A percentile compares a stretch with the other conserved stretches of the same genome.
Evolutionary conservation across 768 basidiomycete species (phyloP).

Genomic region (Boletus sp.): DNA sequence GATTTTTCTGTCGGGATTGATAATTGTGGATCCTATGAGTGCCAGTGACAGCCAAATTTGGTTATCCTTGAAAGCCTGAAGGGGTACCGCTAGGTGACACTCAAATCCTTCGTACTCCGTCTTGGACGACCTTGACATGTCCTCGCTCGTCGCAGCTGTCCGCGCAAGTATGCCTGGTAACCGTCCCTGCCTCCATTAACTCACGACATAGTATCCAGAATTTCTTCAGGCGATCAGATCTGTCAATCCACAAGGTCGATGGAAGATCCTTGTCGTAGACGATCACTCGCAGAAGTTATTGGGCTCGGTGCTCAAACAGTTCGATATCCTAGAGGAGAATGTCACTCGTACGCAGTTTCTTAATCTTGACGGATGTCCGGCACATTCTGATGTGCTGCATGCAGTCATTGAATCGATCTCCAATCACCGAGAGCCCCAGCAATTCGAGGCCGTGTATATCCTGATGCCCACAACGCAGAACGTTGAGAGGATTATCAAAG

Average conservation of each 20-base stretch:
- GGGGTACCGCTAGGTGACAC: background rate
- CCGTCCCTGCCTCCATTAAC: background rate
- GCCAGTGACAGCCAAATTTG: conserved; percentile 17
- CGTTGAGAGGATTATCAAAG: conserved; percentile 84
- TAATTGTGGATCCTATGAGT: background rate
- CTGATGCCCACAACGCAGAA: conserved; percentile 95
- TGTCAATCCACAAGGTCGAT: conserved; percentile 80
- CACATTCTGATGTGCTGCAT: conserved; percentile 8
- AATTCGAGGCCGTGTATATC: conserved; percentile 90
- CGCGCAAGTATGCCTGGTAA: conserved; percentile 41
- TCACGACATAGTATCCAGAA: conserved; percentile 43
- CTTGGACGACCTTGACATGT: conserved; percentile 21
- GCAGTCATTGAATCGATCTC: conserved; percentile 92
- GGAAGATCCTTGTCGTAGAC: conserved; percentile 98
- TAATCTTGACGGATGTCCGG: background rate
- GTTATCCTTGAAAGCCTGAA: background rate
- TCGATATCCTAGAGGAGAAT: conserved; percentile 94
- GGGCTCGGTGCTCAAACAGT: conserved; percentile 84
- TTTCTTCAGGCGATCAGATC: conserved; percentile 87
- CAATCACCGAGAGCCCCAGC: conserved; percentile 77
- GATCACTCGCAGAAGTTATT: conserved; percentile 85
- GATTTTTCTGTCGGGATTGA: background rate
- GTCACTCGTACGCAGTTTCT: conserved; percentile 74
- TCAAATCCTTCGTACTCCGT: background rate
- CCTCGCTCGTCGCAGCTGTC: conserved; percentile 48